phyloP scores from a whole-genome alignment of 148 eudicot genomes.

The Heliamphora exappendiculata region DNA sequence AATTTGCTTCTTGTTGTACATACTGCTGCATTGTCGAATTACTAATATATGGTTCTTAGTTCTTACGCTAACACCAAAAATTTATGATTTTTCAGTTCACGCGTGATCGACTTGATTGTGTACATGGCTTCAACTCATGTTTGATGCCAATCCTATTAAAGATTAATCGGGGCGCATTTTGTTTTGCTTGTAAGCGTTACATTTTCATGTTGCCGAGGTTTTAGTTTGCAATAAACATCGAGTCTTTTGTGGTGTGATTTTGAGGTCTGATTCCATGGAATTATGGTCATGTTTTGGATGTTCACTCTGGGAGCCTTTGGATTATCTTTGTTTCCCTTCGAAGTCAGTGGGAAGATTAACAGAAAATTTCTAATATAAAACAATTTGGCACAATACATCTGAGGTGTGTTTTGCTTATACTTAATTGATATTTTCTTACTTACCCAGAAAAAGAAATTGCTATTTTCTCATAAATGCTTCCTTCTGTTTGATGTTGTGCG shows the following conservation, averaged over 20 bases:
- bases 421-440: too few species aligned
- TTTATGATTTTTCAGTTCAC: conserved; percentile 32
- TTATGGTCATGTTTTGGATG: not conserved
- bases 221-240: not conserved
- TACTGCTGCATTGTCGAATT: not conserved
- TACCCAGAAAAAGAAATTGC: too few species aligned
- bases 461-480: too few species aligned
- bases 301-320: not conserved
- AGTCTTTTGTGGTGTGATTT: not conserved
- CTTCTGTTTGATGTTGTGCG: too few species aligned
- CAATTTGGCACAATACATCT: not conserved
- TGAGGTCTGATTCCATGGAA: not conserved
- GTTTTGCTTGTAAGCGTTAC: not conserved
- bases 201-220: not conserved
- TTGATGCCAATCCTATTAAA: conserved; percentile 10
- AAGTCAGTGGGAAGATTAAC: not conserved
- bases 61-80: not conserved
- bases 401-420: too few species aligned
- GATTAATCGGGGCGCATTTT: not conserved
- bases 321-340: not conserved
- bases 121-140: conserved; percentile 54
- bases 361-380: not conserved
- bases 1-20: not conserved
- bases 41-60: not conserved
- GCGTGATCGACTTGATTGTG: conserved; percentile 63